Evolutionary conservation across 2,329 filamentous ascomycete genomes (phyloP).

Genomic region (Aspergillus spinulosporus): DNA sequence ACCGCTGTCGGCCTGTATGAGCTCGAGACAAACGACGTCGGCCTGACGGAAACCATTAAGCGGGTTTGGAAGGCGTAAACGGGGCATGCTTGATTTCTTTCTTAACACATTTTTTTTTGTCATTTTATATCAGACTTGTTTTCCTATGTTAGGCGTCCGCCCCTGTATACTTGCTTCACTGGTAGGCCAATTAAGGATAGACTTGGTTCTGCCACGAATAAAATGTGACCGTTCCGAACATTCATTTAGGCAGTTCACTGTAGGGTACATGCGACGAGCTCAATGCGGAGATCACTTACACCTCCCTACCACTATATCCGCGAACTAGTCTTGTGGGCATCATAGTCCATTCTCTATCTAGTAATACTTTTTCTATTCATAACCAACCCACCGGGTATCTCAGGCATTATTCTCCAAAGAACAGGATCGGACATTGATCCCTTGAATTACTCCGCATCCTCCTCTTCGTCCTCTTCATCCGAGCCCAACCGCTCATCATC

Average conservation of each 20-base stretch:
- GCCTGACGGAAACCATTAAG: constrained; percentile 84
- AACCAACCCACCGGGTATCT: constrained; percentile 2
- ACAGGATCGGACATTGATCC: not conserved
- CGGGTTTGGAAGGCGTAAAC: constrained; percentile 77
- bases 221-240: constrained; percentile 20
- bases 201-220: constrained; percentile 22
- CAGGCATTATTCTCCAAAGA: constrained; percentile 15
- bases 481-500: constrained; percentile 56
- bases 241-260: not conserved
- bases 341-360: no score
- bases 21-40: constrained; percentile 98
- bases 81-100: constrained; percentile 30
- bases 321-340: no score
- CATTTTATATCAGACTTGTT: constrained; percentile 22
- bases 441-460: constrained; percentile 31
- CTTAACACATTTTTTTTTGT: constrained; percentile 21
- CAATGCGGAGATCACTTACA: no score
- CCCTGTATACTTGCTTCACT: constrained; percentile 36
- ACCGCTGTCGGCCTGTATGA: constrained; percentile 91
- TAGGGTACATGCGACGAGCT: no score
- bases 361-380: not conserved
- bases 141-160: constrained; percentile 33
- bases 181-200: constrained; percentile 19
- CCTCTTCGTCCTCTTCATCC: constrained; percentile 26
- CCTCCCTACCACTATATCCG: no score